Percentiles rank a stretch among this genome's conserved stretches.
Evolutionary conservation across 305 asterid species (phyloP).

Genomic region (Fraxinus paxiana): DNA sequence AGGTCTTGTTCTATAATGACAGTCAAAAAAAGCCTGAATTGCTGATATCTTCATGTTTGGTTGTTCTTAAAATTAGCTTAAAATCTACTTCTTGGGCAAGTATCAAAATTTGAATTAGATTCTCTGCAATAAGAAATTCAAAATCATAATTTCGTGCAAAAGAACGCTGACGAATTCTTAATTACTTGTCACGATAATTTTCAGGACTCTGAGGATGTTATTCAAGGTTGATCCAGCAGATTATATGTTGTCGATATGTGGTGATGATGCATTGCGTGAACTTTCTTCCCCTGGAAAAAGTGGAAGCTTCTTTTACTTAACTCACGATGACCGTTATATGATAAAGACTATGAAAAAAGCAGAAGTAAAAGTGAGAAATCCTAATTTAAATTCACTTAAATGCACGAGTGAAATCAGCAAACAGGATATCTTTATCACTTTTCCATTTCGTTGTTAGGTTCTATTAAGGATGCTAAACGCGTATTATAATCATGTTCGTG

Average conservation of each 20-base stretch:
- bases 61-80: not conserved
- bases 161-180: not conserved
- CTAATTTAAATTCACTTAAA: not conserved
- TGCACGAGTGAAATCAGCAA: not conserved
- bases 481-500: slow-evolving; percentile 70
- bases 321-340: slow-evolving; percentile 84
- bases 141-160: not conserved
- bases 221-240: slow-evolving; percentile 95
- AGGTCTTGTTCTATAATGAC: not conserved
- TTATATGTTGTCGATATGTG: slow-evolving; percentile 88
- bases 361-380: slow-evolving; percentile 72
- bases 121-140: not conserved
- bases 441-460: slow-evolving; percentile 37
- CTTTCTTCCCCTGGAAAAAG: slow-evolving; percentile 89
- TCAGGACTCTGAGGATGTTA: slow-evolving; percentile 68
- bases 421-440: not conserved
- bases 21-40: not conserved
- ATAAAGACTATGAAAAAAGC: slow-evolving; percentile 88
- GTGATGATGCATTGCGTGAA: slow-evolving; percentile 76
- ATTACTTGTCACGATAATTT: not conserved
- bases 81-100: not conserved
- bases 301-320: slow-evolving; percentile 83
- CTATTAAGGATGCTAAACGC: slow-evolving; percentile 78
- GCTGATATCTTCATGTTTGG: not conserved
- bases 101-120: not conserved